Percentiles rank a stretch among this genome's conserved stretches.
Evolutionary conservation across 2,329 filamentous ascomycete genomes (phyloP).

Genomic region (Pezicula radicicola): DNA sequence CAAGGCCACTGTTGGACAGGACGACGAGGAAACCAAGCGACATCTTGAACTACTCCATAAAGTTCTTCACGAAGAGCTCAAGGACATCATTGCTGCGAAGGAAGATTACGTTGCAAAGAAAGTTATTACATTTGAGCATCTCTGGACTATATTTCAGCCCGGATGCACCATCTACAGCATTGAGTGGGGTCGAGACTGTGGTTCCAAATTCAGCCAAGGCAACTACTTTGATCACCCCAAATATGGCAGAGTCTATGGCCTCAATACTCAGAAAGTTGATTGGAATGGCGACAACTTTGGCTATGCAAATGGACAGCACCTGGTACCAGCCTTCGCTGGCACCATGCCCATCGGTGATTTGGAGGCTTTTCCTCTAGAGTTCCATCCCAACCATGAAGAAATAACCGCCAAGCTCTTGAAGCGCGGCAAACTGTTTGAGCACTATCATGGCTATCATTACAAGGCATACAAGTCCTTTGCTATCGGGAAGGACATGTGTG

Average conservation of each 20-base stretch:
- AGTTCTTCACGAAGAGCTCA: constrained; percentile 48
- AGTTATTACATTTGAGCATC: constrained; percentile 49
- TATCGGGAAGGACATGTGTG: constrained; percentile 15
- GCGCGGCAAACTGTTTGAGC: constrained; percentile 43
- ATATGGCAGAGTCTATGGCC: constrained; percentile 35
- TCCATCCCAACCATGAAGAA: constrained; percentile 36
- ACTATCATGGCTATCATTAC: constrained; percentile 43
- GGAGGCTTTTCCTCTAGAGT: constrained; percentile 40
- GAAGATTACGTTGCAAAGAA: constrained; percentile 50
- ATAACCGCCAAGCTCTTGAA: constrained; percentile 32
- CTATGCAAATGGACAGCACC: constrained; percentile 30
- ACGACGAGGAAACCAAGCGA: constrained; percentile 40
- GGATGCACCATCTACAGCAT: constrained; percentile 37
- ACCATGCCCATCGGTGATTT: constrained; percentile 41
- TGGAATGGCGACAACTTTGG: constrained; percentile 47
- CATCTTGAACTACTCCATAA: constrained; percentile 45
- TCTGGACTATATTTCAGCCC: constrained; percentile 52
- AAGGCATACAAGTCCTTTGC: constrained; percentile 37
- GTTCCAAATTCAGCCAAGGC: constrained; percentile 33
- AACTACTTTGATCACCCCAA: constrained; percentile 28
- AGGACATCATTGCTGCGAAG: constrained; percentile 44
- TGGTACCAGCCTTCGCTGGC: constrained; percentile 39
- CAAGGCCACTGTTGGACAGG: constrained; percentile 36
- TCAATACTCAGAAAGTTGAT: constrained; percentile 41
- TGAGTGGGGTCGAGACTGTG: constrained; percentile 36